phyloP scores from a whole-genome alignment of 192 early-diverging fungal species.

The Chytriomyces confervae region DNA sequence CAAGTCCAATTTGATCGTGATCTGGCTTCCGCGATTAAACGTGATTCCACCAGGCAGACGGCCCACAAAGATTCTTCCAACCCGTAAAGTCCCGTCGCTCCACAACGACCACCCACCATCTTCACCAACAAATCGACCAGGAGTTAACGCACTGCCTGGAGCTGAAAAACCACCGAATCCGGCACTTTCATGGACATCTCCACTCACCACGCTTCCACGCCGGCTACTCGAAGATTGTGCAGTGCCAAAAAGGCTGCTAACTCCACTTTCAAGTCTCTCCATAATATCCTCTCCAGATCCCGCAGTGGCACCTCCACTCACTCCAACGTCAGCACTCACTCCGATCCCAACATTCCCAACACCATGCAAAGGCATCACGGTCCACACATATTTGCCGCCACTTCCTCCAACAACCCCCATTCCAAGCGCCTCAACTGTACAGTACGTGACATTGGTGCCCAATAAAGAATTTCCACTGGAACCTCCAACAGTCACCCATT shows the following conservation, averaged over 20 bases:
- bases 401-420: slow-evolving; percentile 1
- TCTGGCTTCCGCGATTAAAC: slow-evolving; percentile 24
- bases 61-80: slow-evolving; percentile 39
- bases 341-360: slow-evolving; percentile 26
- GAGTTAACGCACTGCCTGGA: neutral
- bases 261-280: slow-evolving; percentile 5
- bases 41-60: slow-evolving; percentile 30
- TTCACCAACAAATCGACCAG: slow-evolving; percentile 32
- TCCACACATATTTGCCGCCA: slow-evolving; percentile 25
- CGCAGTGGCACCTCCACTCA: slow-evolving; percentile 1
- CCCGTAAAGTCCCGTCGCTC: slow-evolving; percentile 31
- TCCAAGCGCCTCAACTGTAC: slow-evolving; percentile 14
- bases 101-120: slow-evolving; percentile 40
- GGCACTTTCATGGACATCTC: neutral
- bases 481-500: slow-evolving; percentile 17
- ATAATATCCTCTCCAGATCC: slow-evolving; percentile 7
- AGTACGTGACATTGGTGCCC: slow-evolving; percentile 26
- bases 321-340: slow-evolving; percentile 28
- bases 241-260: slow-evolving; percentile 10
- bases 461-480: neutral
- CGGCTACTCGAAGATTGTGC: neutral
- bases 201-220: neutral
- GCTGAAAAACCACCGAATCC: neutral
- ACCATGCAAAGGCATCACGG: slow-evolving; percentile 15
- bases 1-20: slow-evolving; percentile 32